Evolutionary conservation across 176 grass and related monocot species (phyloP).

Genomic region (Carex cristatella): DNA sequence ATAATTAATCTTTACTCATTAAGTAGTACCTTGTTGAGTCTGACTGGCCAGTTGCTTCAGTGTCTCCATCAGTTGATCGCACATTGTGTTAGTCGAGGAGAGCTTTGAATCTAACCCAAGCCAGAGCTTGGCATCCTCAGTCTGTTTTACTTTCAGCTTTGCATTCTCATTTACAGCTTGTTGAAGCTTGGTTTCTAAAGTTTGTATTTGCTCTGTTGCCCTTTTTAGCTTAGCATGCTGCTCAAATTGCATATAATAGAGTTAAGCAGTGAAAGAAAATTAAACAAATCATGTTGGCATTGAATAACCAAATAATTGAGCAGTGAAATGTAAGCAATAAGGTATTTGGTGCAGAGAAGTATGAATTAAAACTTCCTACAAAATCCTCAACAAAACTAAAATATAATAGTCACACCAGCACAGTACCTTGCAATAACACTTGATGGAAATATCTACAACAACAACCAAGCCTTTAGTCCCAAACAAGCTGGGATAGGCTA

Average conservation of each 20-base stretch:
- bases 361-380: background rate
- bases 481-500: too few relatives aligned
- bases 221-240: constrained; percentile 74
- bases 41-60: constrained; percentile 63
- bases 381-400: background rate
- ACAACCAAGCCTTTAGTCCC: too few relatives aligned
- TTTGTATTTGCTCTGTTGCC: constrained; percentile 72
- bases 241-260: background rate
- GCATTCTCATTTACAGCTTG: constrained; percentile 78
- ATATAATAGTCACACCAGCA: background rate
- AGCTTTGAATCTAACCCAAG: constrained; percentile 81
- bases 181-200: constrained; percentile 77
- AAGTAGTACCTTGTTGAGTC: constrained; percentile 55
- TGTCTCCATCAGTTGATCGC: constrained; percentile 87
- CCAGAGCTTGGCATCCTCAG: constrained; percentile 76
- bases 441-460: background rate
- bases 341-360: background rate
- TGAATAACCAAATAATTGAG: background rate
- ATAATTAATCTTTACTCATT: background rate
- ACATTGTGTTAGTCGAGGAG: constrained; percentile 70
- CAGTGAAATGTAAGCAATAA: background rate
- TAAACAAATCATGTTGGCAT: background rate
- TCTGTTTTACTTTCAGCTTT: constrained; percentile 81
- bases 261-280: background rate
- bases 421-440: background rate